phyloP scores from a whole-genome alignment of 352 stramenopile species.

The Globisporangium canariense region DNA sequence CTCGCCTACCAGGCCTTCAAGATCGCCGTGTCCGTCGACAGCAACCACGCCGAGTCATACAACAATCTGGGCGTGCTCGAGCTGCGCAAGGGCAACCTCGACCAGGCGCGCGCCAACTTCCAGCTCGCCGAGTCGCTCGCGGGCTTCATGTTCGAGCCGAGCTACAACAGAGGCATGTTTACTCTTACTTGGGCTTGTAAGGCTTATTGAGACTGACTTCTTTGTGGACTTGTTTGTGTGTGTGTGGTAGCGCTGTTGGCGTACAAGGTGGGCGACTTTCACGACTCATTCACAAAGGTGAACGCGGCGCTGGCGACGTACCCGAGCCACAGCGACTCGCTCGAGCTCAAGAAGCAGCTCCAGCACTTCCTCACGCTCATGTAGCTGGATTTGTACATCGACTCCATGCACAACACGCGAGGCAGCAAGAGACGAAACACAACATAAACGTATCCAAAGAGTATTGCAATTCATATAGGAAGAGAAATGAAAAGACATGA shows the following conservation, averaged over 20 bases:
- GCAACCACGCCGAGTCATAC: conserved; percentile 89
- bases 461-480: conserved; percentile 17
- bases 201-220: not conserved
- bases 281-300: conserved; percentile 86
- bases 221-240: not conserved
- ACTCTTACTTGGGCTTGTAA: too few relatives aligned
- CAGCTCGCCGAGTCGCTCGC: conserved; percentile 71
- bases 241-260: conserved; percentile 68
- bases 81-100: conserved; percentile 84
- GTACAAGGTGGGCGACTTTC: conserved; percentile 90
- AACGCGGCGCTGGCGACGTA: conserved; percentile 79
- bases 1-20: conserved; percentile 94
- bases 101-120: conserved; percentile 85
- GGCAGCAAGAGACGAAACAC: not conserved
- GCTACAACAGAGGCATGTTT: conserved; percentile 81
- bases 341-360: conserved; percentile 88
- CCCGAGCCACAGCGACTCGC: conserved; percentile 79
- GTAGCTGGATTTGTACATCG: conserved; percentile 12
- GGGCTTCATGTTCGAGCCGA: conserved; percentile 90
- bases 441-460: conserved; percentile 5
- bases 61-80: conserved; percentile 92
- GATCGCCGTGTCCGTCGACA: conserved; percentile 89
- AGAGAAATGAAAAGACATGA: conserved; percentile 42
- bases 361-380: conserved; percentile 83
- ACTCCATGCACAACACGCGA: too few relatives aligned